phyloP scores from a whole-genome alignment of 129 eudicot species.

The Cynara cardunculus region DNA sequence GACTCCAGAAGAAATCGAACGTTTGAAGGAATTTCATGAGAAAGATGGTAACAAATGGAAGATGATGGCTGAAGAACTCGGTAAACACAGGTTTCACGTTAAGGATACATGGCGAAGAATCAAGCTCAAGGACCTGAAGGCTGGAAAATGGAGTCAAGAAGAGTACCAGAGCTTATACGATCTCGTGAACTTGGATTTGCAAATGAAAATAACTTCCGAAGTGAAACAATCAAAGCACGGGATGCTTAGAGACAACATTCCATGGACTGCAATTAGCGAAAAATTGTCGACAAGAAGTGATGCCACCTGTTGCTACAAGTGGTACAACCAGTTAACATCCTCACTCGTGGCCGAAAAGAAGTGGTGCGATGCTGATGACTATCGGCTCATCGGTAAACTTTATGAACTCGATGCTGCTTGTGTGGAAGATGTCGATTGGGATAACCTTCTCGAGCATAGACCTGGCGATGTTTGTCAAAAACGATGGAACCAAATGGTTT shows the following conservation, averaged over 20 bases:
- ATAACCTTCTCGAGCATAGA: slow-evolving; percentile 50
- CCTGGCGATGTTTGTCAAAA: slow-evolving; percentile 50
- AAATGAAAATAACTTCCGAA: slow-evolving; percentile 28
- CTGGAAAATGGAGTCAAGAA: slow-evolving; percentile 57
- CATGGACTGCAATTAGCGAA: slow-evolving; percentile 62
- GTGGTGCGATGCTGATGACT: slow-evolving; percentile 67
- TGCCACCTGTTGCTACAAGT: slow-evolving; percentile 46
- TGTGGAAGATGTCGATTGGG: slow-evolving; percentile 83
- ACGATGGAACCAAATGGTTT: slow-evolving; percentile 69
- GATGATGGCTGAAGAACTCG: slow-evolving; percentile 44
- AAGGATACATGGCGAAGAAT: slow-evolving; percentile 62
- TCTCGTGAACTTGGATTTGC: slow-evolving; percentile 55
- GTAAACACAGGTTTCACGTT: slow-evolving; percentile 50
- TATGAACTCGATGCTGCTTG: slow-evolving; percentile 52
- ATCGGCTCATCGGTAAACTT: slow-evolving; percentile 49
- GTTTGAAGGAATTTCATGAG: slow-evolving; percentile 16
- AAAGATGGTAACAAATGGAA: slow-evolving; percentile 54
- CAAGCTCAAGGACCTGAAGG: slow-evolving; percentile 26
- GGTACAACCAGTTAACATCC: slow-evolving; percentile 68
- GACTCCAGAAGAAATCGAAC: slow-evolving; percentile 54
- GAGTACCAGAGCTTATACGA: slow-evolving; percentile 59
- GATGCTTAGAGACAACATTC: slow-evolving; percentile 68
- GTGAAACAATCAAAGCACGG: slow-evolving; percentile 64
- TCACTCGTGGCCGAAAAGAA: slow-evolving; percentile 49
- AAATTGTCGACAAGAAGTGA: slow-evolving; percentile 37